phyloP scores from a whole-genome alignment of 1,139 yeast genomes.

The Suhomyces kunorum region DNA sequence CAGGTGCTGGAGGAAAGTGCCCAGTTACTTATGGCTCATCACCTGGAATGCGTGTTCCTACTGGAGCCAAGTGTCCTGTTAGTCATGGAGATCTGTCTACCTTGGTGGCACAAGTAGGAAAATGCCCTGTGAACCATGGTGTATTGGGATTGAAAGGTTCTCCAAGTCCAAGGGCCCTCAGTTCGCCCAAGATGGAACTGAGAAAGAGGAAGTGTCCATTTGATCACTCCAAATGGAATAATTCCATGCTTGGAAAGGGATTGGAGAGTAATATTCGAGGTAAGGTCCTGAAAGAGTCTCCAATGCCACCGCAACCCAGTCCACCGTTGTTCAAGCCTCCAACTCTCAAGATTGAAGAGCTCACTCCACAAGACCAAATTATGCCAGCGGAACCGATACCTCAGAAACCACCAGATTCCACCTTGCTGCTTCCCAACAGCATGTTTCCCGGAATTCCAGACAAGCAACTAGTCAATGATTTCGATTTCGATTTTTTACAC shows the following conservation, averaged over 20 bases:
- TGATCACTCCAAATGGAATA: constrained; percentile 28
- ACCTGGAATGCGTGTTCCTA: background rate
- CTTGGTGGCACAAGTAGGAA: background rate
- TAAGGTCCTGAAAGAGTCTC: constrained; percentile 5
- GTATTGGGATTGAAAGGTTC: background rate
- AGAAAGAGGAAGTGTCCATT: constrained; percentile 35
- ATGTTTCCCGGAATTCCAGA: constrained; percentile 11
- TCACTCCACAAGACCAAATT: constrained; percentile 3
- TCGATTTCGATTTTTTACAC: constrained; percentile 38
- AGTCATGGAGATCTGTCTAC: background rate
- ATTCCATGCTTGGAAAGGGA: constrained; percentile 19
- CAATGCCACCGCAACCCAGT: constrained; percentile 3
- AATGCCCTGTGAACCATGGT: constrained; percentile 7
- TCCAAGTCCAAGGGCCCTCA: background rate
- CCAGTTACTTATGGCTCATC: constrained; percentile 19
- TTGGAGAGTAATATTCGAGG: constrained; percentile 34
- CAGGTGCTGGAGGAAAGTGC: constrained; percentile 17
- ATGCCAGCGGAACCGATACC: constrained; percentile 4
- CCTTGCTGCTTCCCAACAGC: constrained; percentile 2
- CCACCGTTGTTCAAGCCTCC: constrained; percentile 9
- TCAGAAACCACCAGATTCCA: constrained; percentile 1
- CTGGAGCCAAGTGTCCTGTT: constrained; percentile 3
- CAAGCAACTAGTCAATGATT: constrained; percentile 21
- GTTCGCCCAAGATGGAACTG: constrained; percentile 3
- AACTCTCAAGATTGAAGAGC: constrained; percentile 8